Evolutionary conservation across 495 filamentous ascomycete genomes (phyloP).

Genomic region (Xylaria acuta): DNA sequence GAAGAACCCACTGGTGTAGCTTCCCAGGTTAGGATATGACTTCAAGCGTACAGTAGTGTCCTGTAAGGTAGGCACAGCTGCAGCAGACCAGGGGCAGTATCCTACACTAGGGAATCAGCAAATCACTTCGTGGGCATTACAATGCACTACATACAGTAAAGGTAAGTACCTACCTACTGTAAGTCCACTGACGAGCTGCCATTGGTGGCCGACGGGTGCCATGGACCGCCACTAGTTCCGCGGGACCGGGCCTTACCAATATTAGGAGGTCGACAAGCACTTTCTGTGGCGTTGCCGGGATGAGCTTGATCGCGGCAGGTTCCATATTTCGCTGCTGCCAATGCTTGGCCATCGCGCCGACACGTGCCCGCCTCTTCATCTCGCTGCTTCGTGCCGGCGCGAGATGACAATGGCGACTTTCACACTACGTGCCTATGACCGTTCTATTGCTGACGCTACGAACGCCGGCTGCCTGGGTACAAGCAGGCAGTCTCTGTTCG

Average conservation of each 20-base stretch:
- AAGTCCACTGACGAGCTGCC: not conserved
- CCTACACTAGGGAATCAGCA: not conserved
- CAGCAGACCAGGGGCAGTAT: not conserved
- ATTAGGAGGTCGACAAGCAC: conserved; percentile 18
- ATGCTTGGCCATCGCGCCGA: conserved; percentile 33
- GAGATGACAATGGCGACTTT: not conserved
- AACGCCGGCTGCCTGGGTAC: not conserved
- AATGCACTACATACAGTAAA: not conserved
- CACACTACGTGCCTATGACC: not conserved
- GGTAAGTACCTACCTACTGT: too few relatives aligned
- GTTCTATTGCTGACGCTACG: not conserved
- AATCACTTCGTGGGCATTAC: conserved; percentile 15
- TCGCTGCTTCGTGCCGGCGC: not conserved
- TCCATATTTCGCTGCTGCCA: conserved; percentile 6
- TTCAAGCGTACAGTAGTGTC: too few relatives aligned
- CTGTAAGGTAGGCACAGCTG: not conserved
- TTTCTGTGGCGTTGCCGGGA: conserved; percentile 9
- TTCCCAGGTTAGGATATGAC: not conserved
- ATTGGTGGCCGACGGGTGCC: not conserved
- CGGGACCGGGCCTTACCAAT: not conserved
- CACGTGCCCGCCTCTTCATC: conserved; percentile 31
- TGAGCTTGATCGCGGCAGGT: conserved; percentile 12
- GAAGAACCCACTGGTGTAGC: too few relatives aligned
- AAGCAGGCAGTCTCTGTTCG: not conserved
- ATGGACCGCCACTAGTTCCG: not conserved